Conservation (phyloP, 306 rosid genomes). For the Quillaja saponaria region DNA sequence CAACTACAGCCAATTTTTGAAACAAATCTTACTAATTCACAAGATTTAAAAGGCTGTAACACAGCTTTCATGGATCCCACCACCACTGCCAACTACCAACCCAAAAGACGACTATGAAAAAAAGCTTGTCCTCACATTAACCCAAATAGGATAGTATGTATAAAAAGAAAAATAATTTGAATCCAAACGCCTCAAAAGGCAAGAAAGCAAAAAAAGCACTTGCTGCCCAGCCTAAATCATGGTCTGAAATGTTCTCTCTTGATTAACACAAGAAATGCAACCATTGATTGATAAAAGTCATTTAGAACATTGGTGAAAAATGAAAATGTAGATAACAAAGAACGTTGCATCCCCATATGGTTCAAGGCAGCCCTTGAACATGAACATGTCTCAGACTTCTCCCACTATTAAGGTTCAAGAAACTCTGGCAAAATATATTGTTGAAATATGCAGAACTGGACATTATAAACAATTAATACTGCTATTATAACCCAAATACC, state of each 20-base stretch:
- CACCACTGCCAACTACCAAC: constrained; percentile 43
- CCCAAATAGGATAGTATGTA: constrained; percentile 24
- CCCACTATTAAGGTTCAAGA: not conserved
- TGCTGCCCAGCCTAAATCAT: constrained; percentile 32
- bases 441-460: constrained; percentile 20
- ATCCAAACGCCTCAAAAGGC: constrained; percentile 43
- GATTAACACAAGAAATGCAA: too few relatives aligned
- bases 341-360: too few relatives aligned
- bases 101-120: constrained; percentile 22
- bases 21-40: constrained; percentile 33
- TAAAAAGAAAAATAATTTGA: constrained; percentile 19
- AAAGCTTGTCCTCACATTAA: constrained; percentile 37
- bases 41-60: constrained; percentile 36
- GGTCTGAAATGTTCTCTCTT: too few relatives aligned
- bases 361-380: too few relatives aligned
- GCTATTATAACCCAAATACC: constrained; percentile 5
- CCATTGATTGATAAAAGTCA: too few relatives aligned
- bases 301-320: too few relatives aligned
- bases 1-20: constrained; percentile 40
- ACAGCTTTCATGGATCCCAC: constrained; percentile 74
- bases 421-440: constrained; percentile 10
- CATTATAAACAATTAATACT: constrained; percentile 19
- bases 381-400: too few relatives aligned
- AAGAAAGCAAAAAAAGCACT: constrained; percentile 35
- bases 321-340: too few relatives aligned